A percentile compares a stretch with the other conserved stretches of the same genome.
Conservation (phyloP, 805 yeast genomes). For the Teunomyces funiuensis region DNA sequence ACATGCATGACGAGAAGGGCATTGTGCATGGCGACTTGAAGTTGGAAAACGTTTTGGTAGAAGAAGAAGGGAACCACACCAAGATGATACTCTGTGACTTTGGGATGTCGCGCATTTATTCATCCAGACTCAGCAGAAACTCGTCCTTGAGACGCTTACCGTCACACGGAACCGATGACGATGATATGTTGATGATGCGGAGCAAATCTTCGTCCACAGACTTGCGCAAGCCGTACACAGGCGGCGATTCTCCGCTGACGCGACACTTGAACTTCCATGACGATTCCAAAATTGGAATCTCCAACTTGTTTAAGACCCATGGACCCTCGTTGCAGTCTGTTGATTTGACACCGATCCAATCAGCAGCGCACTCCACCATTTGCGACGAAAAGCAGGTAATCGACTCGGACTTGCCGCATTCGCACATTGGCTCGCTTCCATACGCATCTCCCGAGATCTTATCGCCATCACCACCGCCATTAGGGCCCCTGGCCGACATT, state of each 20-base stretch:
- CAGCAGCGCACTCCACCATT: slow-evolving; percentile 9
- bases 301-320: slow-evolving; percentile 23
- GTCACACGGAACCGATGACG: slow-evolving; percentile 11
- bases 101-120: slow-evolving; percentile 65
- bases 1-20: slow-evolving; percentile 54
- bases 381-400: slow-evolving; percentile 16
- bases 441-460: slow-evolving; percentile 89
- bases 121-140: slow-evolving; percentile 26
- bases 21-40: slow-evolving; percentile 83
- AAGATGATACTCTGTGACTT: slow-evolving; percentile 76
- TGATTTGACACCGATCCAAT: slow-evolving; percentile 29
- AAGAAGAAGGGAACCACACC: slow-evolving; percentile 26
- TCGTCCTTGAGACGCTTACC: slow-evolving; percentile 12
- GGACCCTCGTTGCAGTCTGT: slow-evolving; percentile 37
- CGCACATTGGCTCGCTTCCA: slow-evolving; percentile 85
- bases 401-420: slow-evolving; percentile 52
- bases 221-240: slow-evolving; percentile 33
- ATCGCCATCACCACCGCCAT: slow-evolving; percentile 56
- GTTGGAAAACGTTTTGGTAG: slow-evolving; percentile 74
- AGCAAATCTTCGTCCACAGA: slow-evolving; percentile 35
- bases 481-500: slow-evolving; percentile 72
- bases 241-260: slow-evolving; percentile 27
- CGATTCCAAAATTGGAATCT: slow-evolving; percentile 34
- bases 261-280: slow-evolving; percentile 22
- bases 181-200: slow-evolving; percentile 23